Percentiles rank a stretch among this genome's conserved stretches.
Evolutionary conservation across 2,329 filamentous ascomycete species (phyloP).

Genomic region (Aspergillus glaucus): DNA sequence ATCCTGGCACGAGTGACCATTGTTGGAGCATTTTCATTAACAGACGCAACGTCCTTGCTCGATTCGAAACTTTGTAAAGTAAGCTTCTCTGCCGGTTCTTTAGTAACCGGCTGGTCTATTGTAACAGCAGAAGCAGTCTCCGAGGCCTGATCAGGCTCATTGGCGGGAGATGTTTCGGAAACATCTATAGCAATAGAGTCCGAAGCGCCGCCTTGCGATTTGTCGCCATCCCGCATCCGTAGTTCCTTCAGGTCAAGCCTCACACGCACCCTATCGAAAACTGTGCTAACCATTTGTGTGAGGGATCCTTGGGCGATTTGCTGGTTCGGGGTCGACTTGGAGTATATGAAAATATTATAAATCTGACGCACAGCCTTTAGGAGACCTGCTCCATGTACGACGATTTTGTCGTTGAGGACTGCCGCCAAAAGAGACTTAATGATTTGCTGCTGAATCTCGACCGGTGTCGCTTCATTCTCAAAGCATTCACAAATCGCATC

Average conservation of each 20-base stretch:
- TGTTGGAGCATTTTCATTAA: slow-evolving; percentile 62
- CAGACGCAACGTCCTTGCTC: slow-evolving; percentile 59
- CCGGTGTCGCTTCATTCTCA: slow-evolving; percentile 86
- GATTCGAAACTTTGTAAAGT: slow-evolving; percentile 65
- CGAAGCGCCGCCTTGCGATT: slow-evolving; percentile 25
- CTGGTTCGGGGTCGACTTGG: slow-evolving; percentile 88
- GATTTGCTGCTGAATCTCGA: slow-evolving; percentile 93
- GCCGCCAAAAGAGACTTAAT: slow-evolving; percentile 94
- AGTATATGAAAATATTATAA: slow-evolving; percentile 97
- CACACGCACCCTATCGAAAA: slow-evolving; percentile 89
- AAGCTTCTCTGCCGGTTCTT: slow-evolving; percentile 53
- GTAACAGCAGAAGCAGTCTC: slow-evolving; percentile 30
- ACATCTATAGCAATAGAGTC: slow-evolving; percentile 34
- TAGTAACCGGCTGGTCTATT: slow-evolving; percentile 43
- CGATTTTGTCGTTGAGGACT: slow-evolving; percentile 96
- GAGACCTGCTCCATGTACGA: slow-evolving; percentile 91
- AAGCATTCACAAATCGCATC: slow-evolving; percentile 99
- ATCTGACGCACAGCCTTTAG: slow-evolving; percentile 96
- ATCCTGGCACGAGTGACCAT: slow-evolving; percentile 56
- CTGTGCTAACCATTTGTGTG: slow-evolving; percentile 97
- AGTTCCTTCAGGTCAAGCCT: slow-evolving; percentile 82
- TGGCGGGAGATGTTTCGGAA: slow-evolving; percentile 38
- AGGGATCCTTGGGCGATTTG: slow-evolving; percentile 94
- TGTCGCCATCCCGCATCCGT: slow-evolving; percentile 46
- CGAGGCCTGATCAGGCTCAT: slow-evolving; percentile 42